Base-by-base conservation (phyloP, 306 rosid species). In the Myrica gale region DNA sequence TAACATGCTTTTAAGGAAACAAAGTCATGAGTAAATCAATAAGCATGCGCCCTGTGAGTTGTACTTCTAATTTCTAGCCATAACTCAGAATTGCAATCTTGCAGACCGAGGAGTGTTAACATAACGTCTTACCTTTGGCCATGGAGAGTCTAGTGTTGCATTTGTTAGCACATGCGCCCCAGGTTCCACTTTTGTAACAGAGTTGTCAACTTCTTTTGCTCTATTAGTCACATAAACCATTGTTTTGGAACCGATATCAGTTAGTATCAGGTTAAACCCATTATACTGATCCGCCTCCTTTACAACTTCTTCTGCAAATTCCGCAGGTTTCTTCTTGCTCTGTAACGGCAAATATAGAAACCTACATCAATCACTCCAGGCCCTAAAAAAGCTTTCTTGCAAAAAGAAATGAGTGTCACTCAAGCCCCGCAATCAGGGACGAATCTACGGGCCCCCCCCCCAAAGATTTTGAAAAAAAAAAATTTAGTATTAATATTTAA, bases 161-260 rank as follows among this genome's bases (percentile, higher is more conserved):
- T 94, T 94, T 26, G 97, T 75, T 85, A 94, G 72, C 37, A 90
- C 96, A 68, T 94, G 98, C 85, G 92, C 82, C 54, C 98, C 98
- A 51, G 96, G 90, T 19, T 90, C 83, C 75, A 91, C 91, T 21
- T 58, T 73, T 4, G 58, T 69, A 21, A 89, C 74, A 75, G 79
- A 68, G 47, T 26, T 51, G 53, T 75, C 32, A 15, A 66, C 89
- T 39, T 61, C 84, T 3, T 79, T 73, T 37, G 92, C 86, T 76
- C 97, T 89, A 63, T 92, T 92, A 77, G 86, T 90, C n/a, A 92
- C 91, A 76, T 87, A 87, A 80, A 88, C 83, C 96, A 94, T 86
- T 72, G 87, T 48, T 79, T 79, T 87, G 50, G 81, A 74, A 81
- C 81, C 57, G 65, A 90, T 72, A 83, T 95, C 97, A 76, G 80